Evolutionary conservation across 257 asterid genomes (phyloP).

Genomic region (Ilex aquifolium): DNA sequence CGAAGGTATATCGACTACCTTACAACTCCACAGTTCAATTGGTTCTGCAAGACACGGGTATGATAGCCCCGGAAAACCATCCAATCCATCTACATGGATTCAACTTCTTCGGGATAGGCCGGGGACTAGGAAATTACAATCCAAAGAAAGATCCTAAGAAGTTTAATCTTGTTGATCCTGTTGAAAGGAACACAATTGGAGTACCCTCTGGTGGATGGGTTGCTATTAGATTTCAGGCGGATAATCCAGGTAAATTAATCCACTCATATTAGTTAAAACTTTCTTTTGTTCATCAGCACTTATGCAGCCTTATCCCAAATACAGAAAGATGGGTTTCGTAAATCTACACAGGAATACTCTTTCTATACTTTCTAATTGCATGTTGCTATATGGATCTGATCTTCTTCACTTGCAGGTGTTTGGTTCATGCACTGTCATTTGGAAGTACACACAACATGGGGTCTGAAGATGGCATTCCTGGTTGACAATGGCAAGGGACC

Average conservation of each 20-base stretch:
- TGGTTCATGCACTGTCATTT: slow-evolving; percentile 98
- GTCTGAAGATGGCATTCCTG: slow-evolving; percentile 86
- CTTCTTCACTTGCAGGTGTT: slow-evolving; percentile 42
- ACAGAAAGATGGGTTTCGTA: no score
- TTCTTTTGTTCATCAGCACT: no score
- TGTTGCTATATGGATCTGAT: no score
- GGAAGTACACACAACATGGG: slow-evolving; percentile 94
- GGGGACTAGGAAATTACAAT: slow-evolving; percentile 48
- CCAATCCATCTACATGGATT: slow-evolving; percentile 63
- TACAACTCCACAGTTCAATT: slow-evolving; percentile 49
- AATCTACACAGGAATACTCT: no score
- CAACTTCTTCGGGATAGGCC: slow-evolving; percentile 56
- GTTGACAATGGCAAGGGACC: slow-evolving; percentile 86
- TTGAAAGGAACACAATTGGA: slow-evolving; percentile 58
- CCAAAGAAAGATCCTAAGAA: slow-evolving; percentile 37
- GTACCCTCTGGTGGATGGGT: slow-evolving; percentile 77
- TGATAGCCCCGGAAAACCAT: slow-evolving; percentile 51
- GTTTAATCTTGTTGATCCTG: slow-evolving; percentile 58
- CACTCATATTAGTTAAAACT: no score
- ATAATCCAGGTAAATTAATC: slow-evolving; percentile 47
- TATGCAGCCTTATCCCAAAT: no score
- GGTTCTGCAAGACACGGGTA: slow-evolving; percentile 53
- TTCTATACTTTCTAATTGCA: no score
- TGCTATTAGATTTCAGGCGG: slow-evolving; percentile 55
- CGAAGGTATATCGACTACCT: slow-evolving; percentile 44